Percentiles rank a stretch among this genome's conserved stretches.
Conservation (phyloP, 495 filamentous ascomycete genomes). For the Usnea hakonensis region DNA sequence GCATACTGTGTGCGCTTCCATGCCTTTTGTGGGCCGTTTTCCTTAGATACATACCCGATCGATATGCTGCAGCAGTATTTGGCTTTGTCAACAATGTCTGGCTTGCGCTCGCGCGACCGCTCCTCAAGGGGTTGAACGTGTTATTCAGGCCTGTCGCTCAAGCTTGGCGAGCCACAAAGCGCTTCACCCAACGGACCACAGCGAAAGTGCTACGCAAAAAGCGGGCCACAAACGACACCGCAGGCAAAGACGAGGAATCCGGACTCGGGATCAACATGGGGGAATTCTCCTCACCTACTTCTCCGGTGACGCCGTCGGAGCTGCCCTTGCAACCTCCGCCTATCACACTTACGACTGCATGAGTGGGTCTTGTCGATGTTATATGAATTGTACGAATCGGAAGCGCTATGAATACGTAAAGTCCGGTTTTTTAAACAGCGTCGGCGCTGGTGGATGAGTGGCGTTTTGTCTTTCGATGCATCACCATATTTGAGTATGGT, state of each 20-base stretch:
- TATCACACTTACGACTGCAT: constrained; percentile 23
- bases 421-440: constrained; percentile 14
- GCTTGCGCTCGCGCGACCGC: constrained; percentile 17
- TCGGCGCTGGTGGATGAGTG: constrained; percentile 18
- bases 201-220: constrained; percentile 3
- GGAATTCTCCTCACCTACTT: constrained; percentile 5
- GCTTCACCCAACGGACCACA: constrained; percentile 16
- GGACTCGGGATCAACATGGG: constrained; percentile 1
- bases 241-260: constrained; percentile 14
- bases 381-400: constrained; percentile 3
- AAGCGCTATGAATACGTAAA: not conserved
- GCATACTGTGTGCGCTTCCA: constrained; percentile 59
- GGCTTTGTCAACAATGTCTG: constrained; percentile 17
- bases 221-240: not conserved
- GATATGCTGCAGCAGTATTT: constrained; percentile 42
- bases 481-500: no score
- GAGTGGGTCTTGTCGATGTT: not conserved
- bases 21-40: constrained; percentile 68
- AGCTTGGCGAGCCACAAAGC: constrained; percentile 12
- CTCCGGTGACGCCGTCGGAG: constrained; percentile 10
- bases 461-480: no score
- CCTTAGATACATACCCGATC: constrained; percentile 60
- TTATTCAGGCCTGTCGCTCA: constrained; percentile 17
- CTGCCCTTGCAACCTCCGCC: constrained; percentile 21
- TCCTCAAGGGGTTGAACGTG: constrained; percentile 12